A percentile compares a stretch with the other conserved stretches of the same genome.
Conservation (phyloP, 352 stramenopile genomes). For the Globisporangium sylvaticum region DNA sequence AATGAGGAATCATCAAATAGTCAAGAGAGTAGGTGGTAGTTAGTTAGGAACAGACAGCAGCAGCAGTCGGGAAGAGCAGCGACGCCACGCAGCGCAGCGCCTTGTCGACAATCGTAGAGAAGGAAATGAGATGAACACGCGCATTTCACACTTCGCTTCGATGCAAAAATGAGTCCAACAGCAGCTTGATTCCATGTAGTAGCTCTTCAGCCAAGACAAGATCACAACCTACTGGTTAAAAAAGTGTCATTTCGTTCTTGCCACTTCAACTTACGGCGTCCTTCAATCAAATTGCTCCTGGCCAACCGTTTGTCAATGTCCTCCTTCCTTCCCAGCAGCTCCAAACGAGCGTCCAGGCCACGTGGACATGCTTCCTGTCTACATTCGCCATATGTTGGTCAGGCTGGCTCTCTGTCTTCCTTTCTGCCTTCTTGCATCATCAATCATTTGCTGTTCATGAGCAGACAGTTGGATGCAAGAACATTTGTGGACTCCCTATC, state of each 20-base stretch:
- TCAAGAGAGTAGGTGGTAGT: not conserved
- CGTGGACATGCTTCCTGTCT: not conserved
- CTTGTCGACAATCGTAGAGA: not conserved
- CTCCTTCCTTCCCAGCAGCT: not conserved
- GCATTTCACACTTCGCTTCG: not conserved
- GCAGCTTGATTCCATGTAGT: too few species aligned
- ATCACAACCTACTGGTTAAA: too few species aligned
- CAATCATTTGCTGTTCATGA: not conserved
- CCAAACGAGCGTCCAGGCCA: not conserved
- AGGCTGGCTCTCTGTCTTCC: not conserved
- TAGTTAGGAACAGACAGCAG: not conserved
- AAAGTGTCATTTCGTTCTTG: too few species aligned
- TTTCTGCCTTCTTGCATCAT: not conserved
- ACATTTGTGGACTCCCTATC: too few species aligned
- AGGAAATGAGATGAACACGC: not conserved
- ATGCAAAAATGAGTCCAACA: too few species aligned
- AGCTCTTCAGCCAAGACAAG: too few species aligned
- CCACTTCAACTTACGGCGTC: not conserved
- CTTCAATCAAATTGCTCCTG: not conserved
- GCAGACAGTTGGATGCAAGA: too few species aligned
- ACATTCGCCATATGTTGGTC: not conserved
- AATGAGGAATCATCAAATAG: constrained; percentile 1
- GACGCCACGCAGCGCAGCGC: not conserved
- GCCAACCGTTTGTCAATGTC: not conserved
- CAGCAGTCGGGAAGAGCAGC: not conserved